Conservation (phyloP, 2,329 filamentous ascomycete species). For the Lomentospora prolificans region DNA sequence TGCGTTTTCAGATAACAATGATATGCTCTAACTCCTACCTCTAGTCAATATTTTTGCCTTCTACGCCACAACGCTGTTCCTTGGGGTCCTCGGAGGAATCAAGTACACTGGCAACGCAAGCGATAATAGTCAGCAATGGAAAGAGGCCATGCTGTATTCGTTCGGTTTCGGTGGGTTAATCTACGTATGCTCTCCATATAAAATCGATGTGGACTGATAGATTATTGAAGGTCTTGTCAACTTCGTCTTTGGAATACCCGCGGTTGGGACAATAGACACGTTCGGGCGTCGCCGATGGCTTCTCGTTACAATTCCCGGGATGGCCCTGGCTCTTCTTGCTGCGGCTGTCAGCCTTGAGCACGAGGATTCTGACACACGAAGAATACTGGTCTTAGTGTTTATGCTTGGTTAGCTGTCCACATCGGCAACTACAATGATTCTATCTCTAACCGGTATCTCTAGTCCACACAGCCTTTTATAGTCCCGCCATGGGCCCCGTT, state of each 20-base stretch:
- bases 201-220: neutral
- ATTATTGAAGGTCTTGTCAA: conserved; percentile 6
- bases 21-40: no score
- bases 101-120: conserved; percentile 11
- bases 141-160: conserved; percentile 29
- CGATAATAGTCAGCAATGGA: conserved; percentile 27
- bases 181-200: conserved; percentile 27
- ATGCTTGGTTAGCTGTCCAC: conserved; percentile 31
- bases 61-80: conserved; percentile 25
- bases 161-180: conserved; percentile 29
- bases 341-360: conserved; percentile 19
- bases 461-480: conserved; percentile 41
- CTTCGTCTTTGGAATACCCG: conserved; percentile 27
- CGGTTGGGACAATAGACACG: conserved; percentile 28
- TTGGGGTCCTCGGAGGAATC: neutral
- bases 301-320: conserved; percentile 30
- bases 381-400: conserved; percentile 48
- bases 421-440: neutral
- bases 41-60: conserved; percentile 30
- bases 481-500: conserved; percentile 39
- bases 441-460: neutral
- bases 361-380: conserved; percentile 26
- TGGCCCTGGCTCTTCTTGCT: conserved; percentile 30
- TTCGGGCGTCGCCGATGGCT: conserved; percentile 33
- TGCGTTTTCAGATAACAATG: no score